These are phyloP conservation scores for Daphne laureola DNA, from an alignment of 441 rosid genomes.

Conservation along the genomic window DNA sequence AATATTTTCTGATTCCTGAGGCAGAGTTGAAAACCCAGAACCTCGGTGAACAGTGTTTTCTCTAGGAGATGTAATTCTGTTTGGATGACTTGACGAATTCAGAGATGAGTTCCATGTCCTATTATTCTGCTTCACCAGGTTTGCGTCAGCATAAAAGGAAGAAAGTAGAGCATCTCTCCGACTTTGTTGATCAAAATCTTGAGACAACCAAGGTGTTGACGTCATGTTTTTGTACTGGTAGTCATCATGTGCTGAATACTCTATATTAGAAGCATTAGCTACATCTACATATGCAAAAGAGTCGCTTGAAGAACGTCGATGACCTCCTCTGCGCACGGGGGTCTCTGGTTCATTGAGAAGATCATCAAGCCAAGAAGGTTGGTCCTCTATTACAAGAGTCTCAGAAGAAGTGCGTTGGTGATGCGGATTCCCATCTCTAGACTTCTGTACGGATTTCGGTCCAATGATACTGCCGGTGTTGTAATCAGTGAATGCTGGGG, in stretches of 20 bases:
- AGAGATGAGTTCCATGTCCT: constrained; percentile 53
- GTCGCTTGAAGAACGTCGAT: constrained; percentile 98
- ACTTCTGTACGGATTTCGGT: constrained; percentile 64
- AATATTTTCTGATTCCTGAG: constrained; percentile 46
- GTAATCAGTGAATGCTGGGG: constrained; percentile 62
- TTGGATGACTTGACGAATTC: constrained; percentile 30
- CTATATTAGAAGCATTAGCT: constrained; percentile 52
- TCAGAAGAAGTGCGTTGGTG: constrained; percentile 97
- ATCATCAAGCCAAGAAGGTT: constrained; percentile 99
- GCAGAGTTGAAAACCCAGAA: constrained; percentile 40
- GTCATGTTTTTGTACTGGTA: constrained; percentile 35
- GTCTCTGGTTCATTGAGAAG: constrained; percentile 97
- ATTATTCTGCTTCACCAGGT: constrained; percentile 43
- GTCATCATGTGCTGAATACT: constrained; percentile 58
- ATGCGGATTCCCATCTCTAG: constrained; percentile 43
- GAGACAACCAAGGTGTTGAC: constrained; percentile 53
- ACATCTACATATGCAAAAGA: constrained; percentile 83
- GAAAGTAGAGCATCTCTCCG: constrained; percentile 40
- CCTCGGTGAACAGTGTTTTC: constrained; percentile 43
- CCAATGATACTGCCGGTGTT: constrained; percentile 48
- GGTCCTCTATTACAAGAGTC: constrained; percentile 77
- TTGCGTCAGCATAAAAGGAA: constrained; percentile 42
- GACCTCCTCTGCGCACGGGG: constrained; percentile 83
- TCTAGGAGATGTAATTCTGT: constrained; percentile 43
- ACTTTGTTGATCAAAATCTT: constrained; percentile 53